A percentile compares a stretch with the other conserved stretches of the same genome.
phyloP scores from a whole-genome alignment of 2,329 filamentous ascomycete species.

The Alternaria sp. region DNA sequence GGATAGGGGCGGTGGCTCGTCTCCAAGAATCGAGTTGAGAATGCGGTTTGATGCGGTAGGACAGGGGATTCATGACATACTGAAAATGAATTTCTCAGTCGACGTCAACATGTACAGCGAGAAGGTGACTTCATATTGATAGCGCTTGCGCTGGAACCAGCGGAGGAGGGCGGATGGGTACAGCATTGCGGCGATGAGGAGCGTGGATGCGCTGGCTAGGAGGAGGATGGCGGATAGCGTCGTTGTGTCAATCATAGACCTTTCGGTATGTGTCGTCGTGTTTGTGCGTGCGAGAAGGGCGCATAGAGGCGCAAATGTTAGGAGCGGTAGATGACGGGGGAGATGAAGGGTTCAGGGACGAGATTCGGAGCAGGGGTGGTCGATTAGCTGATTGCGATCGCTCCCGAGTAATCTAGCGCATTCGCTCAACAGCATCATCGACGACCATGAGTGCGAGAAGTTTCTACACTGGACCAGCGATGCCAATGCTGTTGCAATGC shows the following conservation, averaged over 20 bases:
- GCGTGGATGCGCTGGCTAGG: slow-evolving; percentile 44
- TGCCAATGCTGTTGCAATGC: slow-evolving; percentile 25
- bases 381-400: neutral
- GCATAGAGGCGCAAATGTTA: neutral
- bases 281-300: neutral
- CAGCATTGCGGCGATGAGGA: slow-evolving; percentile 53
- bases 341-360: slow-evolving; percentile 14
- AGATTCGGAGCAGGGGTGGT: slow-evolving; percentile 9
- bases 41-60: neutral
- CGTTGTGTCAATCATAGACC: slow-evolving; percentile 41
- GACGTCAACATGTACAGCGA: slow-evolving; percentile 97
- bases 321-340: neutral
- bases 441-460: neutral
- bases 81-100: slow-evolving; percentile 96
- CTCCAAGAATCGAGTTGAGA: neutral
- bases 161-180: slow-evolving; percentile 67
- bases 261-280: neutral
- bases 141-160: slow-evolving; percentile 93
- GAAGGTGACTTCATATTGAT: slow-evolving; percentile 98
- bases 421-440: fast-evolving
- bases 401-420: neutral
- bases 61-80: slow-evolving; percentile 61
- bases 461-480: neutral
- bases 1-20: neutral
- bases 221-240: slow-evolving; percentile 46